Percentiles rank a stretch among this genome's conserved stretches.
These are phyloP conservation scores for Cairneyella variabilis DNA, from an alignment of 495 filamentous ascomycete genomes.

Conservation along the genomic window DNA sequence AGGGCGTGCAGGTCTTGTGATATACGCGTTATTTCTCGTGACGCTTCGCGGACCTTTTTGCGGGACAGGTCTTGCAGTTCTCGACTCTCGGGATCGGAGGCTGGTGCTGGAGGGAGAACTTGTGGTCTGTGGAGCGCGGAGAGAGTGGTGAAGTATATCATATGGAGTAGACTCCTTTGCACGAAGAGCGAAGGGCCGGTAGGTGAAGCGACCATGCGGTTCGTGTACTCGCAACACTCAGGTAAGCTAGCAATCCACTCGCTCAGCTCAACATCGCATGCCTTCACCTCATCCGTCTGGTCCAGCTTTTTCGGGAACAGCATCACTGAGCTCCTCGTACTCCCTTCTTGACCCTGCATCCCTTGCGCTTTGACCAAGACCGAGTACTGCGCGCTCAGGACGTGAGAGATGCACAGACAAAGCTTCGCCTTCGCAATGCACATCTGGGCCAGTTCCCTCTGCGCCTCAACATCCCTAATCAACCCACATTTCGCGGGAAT, in stretches of 20 bases:
- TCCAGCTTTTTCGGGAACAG: constrained; percentile 78
- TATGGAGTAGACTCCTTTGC: constrained; percentile 75
- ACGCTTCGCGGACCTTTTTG: constrained; percentile 72
- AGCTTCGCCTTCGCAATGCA: constrained; percentile 89
- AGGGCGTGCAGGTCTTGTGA: constrained; percentile 65
- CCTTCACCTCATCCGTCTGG: constrained; percentile 67
- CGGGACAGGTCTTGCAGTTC: constrained; percentile 76
- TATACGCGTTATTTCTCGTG: constrained; percentile 75
- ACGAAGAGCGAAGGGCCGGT: constrained; percentile 53
- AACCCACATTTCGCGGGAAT: constrained; percentile 65
- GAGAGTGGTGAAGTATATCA: constrained; percentile 84
- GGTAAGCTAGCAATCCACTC: constrained; percentile 70
- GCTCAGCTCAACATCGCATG: constrained; percentile 68
- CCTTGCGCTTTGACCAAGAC: constrained; percentile 76
- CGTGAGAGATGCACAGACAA: constrained; percentile 79
- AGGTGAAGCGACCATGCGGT: constrained; percentile 35
- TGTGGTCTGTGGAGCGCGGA: constrained; percentile 86
- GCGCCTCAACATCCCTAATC: constrained; percentile 57
- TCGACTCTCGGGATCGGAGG: constrained; percentile 46
- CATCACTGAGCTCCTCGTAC: constrained; percentile 82
- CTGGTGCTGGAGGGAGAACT: constrained; percentile 70
- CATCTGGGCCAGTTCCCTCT: constrained; percentile 74
- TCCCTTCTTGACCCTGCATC: constrained; percentile 54
- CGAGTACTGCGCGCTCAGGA: constrained; percentile 84
- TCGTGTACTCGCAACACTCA: constrained; percentile 57